A percentile compares a stretch with the other conserved stretches of the same genome.
phyloP scores from a whole-genome alignment of 129 eudicot genomes.

The Erigeron canadensis region DNA sequence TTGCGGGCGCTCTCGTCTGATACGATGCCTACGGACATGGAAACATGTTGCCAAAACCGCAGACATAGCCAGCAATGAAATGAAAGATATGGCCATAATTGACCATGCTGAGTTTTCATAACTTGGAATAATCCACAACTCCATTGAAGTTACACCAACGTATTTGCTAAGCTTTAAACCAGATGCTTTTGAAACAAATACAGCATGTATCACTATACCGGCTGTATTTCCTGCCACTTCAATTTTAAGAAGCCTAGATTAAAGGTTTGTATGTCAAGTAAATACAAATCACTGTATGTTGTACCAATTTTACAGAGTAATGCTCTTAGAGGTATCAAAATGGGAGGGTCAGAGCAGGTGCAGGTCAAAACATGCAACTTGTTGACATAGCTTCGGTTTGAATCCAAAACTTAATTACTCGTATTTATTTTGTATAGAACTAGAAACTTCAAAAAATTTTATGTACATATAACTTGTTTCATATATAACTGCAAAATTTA shows the following conservation, averaged over 20 bases:
- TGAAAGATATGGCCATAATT: constrained; percentile 91
- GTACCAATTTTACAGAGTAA: not conserved
- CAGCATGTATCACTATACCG: constrained; percentile 71
- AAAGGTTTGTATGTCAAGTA: constrained; percentile 3
- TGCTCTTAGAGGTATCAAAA: no score
- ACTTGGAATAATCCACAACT: constrained; percentile 71
- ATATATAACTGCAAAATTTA: no score
- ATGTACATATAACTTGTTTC: no score
- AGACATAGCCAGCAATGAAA: constrained; percentile 91
- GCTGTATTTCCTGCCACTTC: constrained; percentile 91
- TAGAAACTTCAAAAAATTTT: no score
- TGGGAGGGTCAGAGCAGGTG: no score
- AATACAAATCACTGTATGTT: not conserved
- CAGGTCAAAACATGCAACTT: no score
- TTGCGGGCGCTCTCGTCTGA: constrained; percentile 78
- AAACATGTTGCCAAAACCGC: constrained; percentile 93
- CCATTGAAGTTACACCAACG: constrained; percentile 42
- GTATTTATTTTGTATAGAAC: no score
- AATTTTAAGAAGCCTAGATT: constrained; percentile 13
- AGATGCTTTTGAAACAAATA: constrained; percentile 67
- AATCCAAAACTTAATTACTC: no score
- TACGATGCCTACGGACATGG: constrained; percentile 88
- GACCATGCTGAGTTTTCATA: constrained; percentile 94
- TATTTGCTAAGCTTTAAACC: constrained; percentile 59
- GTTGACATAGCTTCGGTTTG: no score